Evolutionary conservation across 805 yeast genomes (phyloP).

Genomic region (Suhomyces prunicola): DNA sequence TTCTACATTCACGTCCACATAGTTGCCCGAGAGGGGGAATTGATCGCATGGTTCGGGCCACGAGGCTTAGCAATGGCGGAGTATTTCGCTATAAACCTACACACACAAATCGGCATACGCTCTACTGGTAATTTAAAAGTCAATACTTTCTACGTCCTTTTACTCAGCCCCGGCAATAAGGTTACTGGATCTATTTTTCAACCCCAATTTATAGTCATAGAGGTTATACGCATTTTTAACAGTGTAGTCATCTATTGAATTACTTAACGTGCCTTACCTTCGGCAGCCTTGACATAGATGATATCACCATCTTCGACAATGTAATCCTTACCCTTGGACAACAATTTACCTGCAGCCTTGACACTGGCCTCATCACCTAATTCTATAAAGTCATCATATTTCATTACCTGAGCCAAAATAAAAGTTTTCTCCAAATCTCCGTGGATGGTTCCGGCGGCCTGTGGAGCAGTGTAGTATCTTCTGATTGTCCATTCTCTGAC

Average conservation of each 20-base stretch:
- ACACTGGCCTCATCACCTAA: constrained; percentile 73
- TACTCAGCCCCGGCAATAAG: background rate
- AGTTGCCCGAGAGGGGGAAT: background rate
- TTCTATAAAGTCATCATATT: constrained; percentile 75
- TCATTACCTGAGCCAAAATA: constrained; percentile 89
- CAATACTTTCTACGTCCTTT: background rate
- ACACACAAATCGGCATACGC: background rate
- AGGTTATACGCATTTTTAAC: background rate
- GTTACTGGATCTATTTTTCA: background rate
- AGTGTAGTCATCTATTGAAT: background rate
- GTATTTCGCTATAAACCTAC: background rate
- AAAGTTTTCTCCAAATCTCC: constrained; percentile 93
- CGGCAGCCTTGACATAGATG: constrained; percentile 89
- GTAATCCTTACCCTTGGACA: constrained; percentile 91
- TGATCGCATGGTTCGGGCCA: too few species aligned
- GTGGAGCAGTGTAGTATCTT: constrained; percentile 91
- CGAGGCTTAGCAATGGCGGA: background rate
- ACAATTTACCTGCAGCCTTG: constrained; percentile 83
- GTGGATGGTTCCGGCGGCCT: constrained; percentile 98
- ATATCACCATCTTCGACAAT: constrained; percentile 94
- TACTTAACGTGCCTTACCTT: constrained; percentile 66
- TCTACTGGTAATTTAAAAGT: too few species aligned
- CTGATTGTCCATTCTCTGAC: constrained; percentile 98
- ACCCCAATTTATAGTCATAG: background rate
- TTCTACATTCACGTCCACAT: background rate